A percentile compares a stretch with the other conserved stretches of the same genome.
Conservation (phyloP, 805 yeast genomes). For the Yamadazyma takamatsuzukensis region DNA sequence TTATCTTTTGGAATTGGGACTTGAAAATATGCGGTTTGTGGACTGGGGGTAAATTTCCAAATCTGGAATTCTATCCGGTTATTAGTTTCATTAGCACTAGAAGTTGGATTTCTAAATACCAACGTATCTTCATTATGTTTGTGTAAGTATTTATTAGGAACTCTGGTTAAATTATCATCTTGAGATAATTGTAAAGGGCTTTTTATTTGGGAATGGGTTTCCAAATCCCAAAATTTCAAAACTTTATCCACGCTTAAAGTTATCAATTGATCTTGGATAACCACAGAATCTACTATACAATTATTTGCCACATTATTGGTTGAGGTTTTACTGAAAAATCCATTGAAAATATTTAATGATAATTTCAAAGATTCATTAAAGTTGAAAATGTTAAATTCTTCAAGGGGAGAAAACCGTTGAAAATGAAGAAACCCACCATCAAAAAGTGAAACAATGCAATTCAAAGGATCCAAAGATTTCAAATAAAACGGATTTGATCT, state of each 20-base stretch:
- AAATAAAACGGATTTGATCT: conserved; percentile 28
- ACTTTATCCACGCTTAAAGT: conserved; percentile 54
- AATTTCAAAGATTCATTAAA: conserved; percentile 49
- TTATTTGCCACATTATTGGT: conserved; percentile 24
- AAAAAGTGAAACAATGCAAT: conserved; percentile 55
- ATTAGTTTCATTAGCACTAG: conserved; percentile 19
- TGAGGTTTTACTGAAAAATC: conserved; percentile 10
- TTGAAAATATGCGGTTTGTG: too few relatives aligned
- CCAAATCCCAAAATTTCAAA: conserved; percentile 59
- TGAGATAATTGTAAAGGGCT: background rate
- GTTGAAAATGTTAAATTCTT: conserved; percentile 39
- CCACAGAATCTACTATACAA: conserved; percentile 40
- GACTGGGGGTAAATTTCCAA: conserved; percentile 8
- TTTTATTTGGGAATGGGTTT: conserved; percentile 17
- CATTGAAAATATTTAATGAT: conserved; percentile 25
- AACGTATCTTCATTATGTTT: background rate
- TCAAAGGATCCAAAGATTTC: conserved; percentile 40
- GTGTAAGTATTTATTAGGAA: conserved; percentile 27
- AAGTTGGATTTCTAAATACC: conserved; percentile 7
- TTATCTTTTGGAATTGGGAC: conserved; percentile 16
- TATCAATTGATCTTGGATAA: conserved; percentile 34
- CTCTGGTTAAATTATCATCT: conserved; percentile 16
- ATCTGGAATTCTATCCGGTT: conserved; percentile 3
- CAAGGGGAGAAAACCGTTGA: conserved; percentile 34
- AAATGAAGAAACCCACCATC: conserved; percentile 78